Evolutionary conservation across 139 green algal genomes (phyloP).

Genomic region (Dunaliella primolecta): DNA sequence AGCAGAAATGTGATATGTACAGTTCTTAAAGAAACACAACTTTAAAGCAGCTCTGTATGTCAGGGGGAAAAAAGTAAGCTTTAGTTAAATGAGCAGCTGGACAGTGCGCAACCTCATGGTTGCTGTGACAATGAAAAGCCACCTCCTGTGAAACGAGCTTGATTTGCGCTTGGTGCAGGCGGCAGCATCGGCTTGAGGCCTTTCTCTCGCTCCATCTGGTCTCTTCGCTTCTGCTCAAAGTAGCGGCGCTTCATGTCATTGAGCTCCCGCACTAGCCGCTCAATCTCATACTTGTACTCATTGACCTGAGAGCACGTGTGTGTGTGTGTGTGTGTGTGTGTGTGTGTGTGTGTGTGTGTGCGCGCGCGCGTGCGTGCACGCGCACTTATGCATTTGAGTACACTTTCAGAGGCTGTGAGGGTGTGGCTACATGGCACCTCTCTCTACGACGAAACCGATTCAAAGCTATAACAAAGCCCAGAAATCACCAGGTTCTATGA

Average conservation of each 20-base stretch:
- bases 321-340: neutral
- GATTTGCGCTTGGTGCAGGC: slow-evolving; percentile 14
- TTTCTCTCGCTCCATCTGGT: slow-evolving; percentile 62
- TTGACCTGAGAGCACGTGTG: slow-evolving; percentile 47
- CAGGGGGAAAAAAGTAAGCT: neutral
- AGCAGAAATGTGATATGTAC: neutral
- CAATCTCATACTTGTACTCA: slow-evolving; percentile 93
- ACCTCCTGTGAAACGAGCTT: slow-evolving; percentile 50
- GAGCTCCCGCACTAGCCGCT: slow-evolving; percentile 73
- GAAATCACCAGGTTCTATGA: too few relatives aligned
- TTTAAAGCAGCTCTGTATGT: too few relatives aligned
- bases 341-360: slow-evolving; percentile 1
- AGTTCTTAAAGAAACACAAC: neutral
- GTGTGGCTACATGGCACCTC: too few relatives aligned
- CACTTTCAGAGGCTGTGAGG: too few relatives aligned
- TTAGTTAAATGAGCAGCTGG: neutral
- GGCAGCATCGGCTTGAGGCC: slow-evolving; percentile 24
- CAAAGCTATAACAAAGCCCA: too few relatives aligned
- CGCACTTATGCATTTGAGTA: too few relatives aligned
- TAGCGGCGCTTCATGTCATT: slow-evolving; percentile 80
- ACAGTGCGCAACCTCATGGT: slow-evolving; percentile 3
- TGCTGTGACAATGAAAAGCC: slow-evolving; percentile 49
- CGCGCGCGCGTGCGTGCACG: slow-evolving; percentile 68
- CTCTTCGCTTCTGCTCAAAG: slow-evolving; percentile 70
- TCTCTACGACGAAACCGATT: too few relatives aligned